Evolutionary conservation across 306 rosid species (phyloP), one percentile per base, ranked within the genome.

Genomic region (Vachellia pachyceras): DNA sequence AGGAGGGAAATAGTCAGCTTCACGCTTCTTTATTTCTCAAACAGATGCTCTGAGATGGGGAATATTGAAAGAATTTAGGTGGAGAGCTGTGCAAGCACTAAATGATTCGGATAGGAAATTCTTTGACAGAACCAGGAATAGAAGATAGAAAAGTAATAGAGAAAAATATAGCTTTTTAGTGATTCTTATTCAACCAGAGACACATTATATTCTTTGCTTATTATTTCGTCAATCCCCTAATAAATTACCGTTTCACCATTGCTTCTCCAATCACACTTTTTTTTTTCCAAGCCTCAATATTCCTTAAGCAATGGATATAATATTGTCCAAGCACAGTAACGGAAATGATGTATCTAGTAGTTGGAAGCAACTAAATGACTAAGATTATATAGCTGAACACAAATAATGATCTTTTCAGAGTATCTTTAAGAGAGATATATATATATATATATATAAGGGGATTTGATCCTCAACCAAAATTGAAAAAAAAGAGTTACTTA

Each of bases 81-180:
- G 75, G 58, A 78, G 52, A 69, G 73, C 63, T 44, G 81, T 74
- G 82, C 84, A 78, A 78, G 57, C 72, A 60, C 29, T 80, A 20
- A 46, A 37, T 70, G 83, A 81, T 65, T 25, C 42, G 68, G 83
- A 81, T 65, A 67, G 75, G 76, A 80, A 64, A 69, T 72, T 85
- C 66, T 76, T 80, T 84, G 66, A 74, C 75, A 36, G 78, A 58
- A 68, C 25, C 36, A 52, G 61, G 61, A 54, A 76, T 64, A 29
- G 25, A 67, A 25, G 52, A 64, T 39, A 74, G 50, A 81, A 69
- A 33, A 33, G 45, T 37, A 39, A 39, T 37, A 50, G 58, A 57
- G n/a, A 75, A 69, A 72, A 58, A 29, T 25, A 49, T 60, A 33
- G 54, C 54, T 83, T 6, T 41, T 6, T 41, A 77, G 60, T 54